A percentile compares a stretch with the other conserved stretches of the same genome.
Conservation (phyloP, 2,329 filamentous ascomycete species). For the Claviceps cyperi region DNA sequence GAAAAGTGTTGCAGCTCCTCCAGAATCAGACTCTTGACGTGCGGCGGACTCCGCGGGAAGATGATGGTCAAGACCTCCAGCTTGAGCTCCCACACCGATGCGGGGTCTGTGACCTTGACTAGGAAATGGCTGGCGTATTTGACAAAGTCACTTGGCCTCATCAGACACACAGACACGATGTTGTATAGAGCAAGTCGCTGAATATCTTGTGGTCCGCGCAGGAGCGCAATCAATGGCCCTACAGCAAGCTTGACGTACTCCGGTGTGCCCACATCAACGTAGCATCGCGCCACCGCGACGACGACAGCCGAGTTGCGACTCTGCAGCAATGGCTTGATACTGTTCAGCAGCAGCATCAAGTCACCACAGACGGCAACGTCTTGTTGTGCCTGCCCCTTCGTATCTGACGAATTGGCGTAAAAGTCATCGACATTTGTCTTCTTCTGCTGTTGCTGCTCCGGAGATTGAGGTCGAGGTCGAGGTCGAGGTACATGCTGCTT, state of each 20-base stretch:
- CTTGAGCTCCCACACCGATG: conserved; percentile 80
- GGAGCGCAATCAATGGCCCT: conserved; percentile 71
- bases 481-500: conserved; percentile 19
- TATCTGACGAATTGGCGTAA: conserved; percentile 52
- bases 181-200: conserved; percentile 86
- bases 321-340: conserved; percentile 71
- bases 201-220: conserved; percentile 75
- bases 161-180: conserved; percentile 80
- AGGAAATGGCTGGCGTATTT: conserved; percentile 83
- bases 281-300: conserved; percentile 72
- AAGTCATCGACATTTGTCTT: conserved; percentile 50
- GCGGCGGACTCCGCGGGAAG: conserved; percentile 65
- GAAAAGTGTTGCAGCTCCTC: conserved; percentile 93
- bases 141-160: conserved; percentile 65
- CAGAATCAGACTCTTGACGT: conserved; percentile 73
- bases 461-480: conserved; percentile 8
- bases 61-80: conserved; percentile 81
- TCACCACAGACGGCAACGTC: conserved; percentile 60
- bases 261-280: conserved; percentile 67
- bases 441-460: conserved; percentile 9
- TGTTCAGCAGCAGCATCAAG: conserved; percentile 63
- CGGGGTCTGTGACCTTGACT: conserved; percentile 62
- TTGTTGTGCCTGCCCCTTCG: conserved; percentile 21
- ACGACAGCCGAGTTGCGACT: conserved; percentile 90
- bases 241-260: conserved; percentile 63